Base-by-base conservation (phyloP, 768 basidiomycete genomes). In the Hygrocybe punicea region DNA sequence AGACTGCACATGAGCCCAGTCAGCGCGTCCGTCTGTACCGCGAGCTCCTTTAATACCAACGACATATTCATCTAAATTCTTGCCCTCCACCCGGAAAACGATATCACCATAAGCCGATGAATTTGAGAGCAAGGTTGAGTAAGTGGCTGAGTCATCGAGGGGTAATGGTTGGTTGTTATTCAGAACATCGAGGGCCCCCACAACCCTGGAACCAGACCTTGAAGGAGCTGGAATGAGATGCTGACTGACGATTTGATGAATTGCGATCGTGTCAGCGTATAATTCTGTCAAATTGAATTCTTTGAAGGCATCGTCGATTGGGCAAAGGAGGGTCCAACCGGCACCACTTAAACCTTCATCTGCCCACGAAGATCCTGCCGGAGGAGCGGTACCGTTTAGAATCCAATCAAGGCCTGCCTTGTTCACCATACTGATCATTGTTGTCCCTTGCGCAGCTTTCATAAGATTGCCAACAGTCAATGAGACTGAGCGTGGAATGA, bases 341-440 rank as follows among this genome's bases (percentile, higher is more conserved):
- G 70, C 72, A 23, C 76, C 78, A 17, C 68, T 65, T n/a, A 80
- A 63, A 45, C 73, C 78, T 55, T 69, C 65, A 14, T 84, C 77
- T 5, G 80, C 81, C 85, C 86, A 91, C 10, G 73, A 74, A 9
- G 87, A 86, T 53, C 77, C 86, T 62, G 84, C 82, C 4, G 90
- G 89, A 6, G 89, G 89, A 1, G 80, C 73, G 6, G 85, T 89
- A 4, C 95, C 96, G 61, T 98, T 87, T 55, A 98, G 73, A 36
- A 97, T 73, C 94, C 95, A 98, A 36, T 87, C 89, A 57, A 97
- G 82, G 9, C 93, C 93, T 1, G 91, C 93, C 64, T 88, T 89
- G 55, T 81, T 76, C 58, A 97, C 79, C 65, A 99, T 69, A 33
- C 85, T 90, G 19, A 82, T 76, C 94, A 99, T 98, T 3, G 90